These are phyloP conservation scores for Neurospora pannonica DNA, from an alignment of 495 filamentous ascomycete genomes.

Conservation along the genomic window DNA sequence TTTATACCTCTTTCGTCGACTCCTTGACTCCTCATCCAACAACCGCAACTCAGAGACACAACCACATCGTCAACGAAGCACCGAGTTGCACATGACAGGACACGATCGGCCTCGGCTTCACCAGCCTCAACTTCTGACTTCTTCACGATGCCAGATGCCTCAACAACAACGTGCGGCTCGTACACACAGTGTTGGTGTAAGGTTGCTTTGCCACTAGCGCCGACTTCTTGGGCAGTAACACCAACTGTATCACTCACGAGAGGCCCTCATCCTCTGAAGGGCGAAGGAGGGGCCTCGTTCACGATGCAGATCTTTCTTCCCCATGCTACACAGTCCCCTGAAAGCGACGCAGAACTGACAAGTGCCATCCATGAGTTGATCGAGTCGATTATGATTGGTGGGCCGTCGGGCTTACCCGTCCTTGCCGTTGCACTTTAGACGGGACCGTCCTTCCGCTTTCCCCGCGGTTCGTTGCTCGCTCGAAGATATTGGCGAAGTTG, in stretches of 20 bases:
- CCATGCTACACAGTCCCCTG: neutral
- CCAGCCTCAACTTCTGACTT: neutral
- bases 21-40: neutral
- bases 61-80: neutral
- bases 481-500: neutral
- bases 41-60: neutral
- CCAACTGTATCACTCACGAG: neutral
- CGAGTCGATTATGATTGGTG: neutral
- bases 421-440: neutral
- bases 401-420: neutral
- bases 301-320: neutral
- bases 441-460: neutral
- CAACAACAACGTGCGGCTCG: neutral
- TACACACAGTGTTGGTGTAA: neutral
- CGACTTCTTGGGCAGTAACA: neutral
- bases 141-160: neutral
- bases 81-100: neutral
- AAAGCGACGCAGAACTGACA: neutral
- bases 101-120: neutral
- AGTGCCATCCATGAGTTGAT: neutral
- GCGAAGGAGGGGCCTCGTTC: neutral
- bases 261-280: neutral
- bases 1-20: neutral
- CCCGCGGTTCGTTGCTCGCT: neutral
- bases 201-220: neutral